Evolutionary conservation across 2,329 filamentous ascomycete species (phyloP), one percentile per base, ranked within the genome.

Genomic region (Verticillium dahliae): DNA sequence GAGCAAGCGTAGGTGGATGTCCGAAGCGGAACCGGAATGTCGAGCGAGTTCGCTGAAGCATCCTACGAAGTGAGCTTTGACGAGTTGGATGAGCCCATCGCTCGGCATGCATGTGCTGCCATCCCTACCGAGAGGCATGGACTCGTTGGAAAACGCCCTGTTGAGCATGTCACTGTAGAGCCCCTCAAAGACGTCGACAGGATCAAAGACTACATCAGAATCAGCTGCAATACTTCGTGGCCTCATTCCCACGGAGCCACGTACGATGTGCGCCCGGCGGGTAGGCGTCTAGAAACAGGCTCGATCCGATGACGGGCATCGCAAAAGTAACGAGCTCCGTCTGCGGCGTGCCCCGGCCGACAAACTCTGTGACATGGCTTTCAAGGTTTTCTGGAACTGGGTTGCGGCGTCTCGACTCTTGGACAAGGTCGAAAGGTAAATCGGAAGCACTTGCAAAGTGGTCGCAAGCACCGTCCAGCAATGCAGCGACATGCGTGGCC

Each of bases 201-300:
- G 59, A 59, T 63, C n/a, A 13, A 62, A 62, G 27, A 58, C 59
- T 62, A n/a, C 14, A 56, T 34, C 34, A 5, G 11, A 6, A 31
- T 57, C 34, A 57, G 55, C 33, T 11, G 11, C 18, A n/a, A 35
- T 31, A 34, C 33, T 14, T 31, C 35, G 14, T 57, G 22, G 54
- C 34, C 3, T 57, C 18, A 11, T 18, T 22, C 4, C 27, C 4
- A 27, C 27, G 27, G 27, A 31, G 15, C 55, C 6, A 41, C n/a
- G 2, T 62, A 62, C 34, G 15, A 37, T 62, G 37, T 6, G 57
- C 60, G 13, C n/a, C 31, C 4, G 27, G 55, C 14, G 58, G 45
- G 15, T 62, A 62, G 3, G 60, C n/a, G 27, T 62, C 37, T 2
- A 60, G 35, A 6, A 60, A 38, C 14, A 62, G 60, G n/a, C 61